Base-by-base conservation (phyloP, 805 yeast species). In the Torulaspora maleeae region DNA sequence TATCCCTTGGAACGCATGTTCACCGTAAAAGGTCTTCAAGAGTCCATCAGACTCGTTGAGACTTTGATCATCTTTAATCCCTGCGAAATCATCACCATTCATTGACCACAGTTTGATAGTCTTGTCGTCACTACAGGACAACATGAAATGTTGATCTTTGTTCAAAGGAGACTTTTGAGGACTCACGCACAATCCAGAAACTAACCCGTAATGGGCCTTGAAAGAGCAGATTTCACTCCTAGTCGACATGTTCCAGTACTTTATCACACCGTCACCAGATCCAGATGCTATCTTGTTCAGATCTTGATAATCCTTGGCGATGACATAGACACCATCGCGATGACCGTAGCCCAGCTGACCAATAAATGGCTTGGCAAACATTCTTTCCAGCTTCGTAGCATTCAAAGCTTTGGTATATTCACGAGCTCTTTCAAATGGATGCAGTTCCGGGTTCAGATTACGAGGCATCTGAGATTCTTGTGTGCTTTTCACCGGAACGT, bases 281-380 rank as follows among this genome's bases (percentile, higher is more conserved):
- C 96, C 97, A 8, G 93, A 79, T 2, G 97, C 97, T 24, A 91
- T 67, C 59, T 81, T 82, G 58, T 80, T 85, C 41, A 89, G 73
- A 36, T 77, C 71, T 36, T 75, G 68, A 61, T 80, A 80, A 66
- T 90, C 85, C 64, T 83, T 85, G 5, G 96, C 95, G 38, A 93
- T 77, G 13, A 82, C 72, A 66, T 93, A 91, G 11, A 93, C 88
- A 47, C 97, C 98, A 63, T 93, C 99, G 46, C 91, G 72, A 61
- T 95, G 99, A 7, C 99, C 99, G 49, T 79, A 77, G 3, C 99
- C 99, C 29, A 93, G 69, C 62, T 93, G 98, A 1, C 95, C 96
- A 16, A 95, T 75, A 66, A 93, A 93, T 2, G 99, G 99, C 61
- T 90, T 90, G 0, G 99, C 98, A 76, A 93, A 93, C 86, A 93